phyloP scores from a whole-genome alignment of 2,329 filamentous ascomycete genomes.

The Penicillium expansum region DNA sequence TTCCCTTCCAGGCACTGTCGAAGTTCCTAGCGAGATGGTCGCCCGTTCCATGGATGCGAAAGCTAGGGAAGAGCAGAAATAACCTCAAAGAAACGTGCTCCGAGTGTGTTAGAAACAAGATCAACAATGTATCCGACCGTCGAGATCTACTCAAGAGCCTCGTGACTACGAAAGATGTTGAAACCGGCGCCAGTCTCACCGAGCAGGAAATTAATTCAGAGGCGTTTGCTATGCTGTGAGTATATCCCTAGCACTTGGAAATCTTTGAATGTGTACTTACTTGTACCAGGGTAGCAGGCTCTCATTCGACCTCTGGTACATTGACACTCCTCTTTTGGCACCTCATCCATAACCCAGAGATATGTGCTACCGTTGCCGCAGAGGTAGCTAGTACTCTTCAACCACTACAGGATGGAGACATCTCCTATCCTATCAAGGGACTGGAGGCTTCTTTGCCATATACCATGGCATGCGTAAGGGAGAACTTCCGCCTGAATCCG shows the following conservation, averaged over 20 bases:
- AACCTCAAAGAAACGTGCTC: slow-evolving; percentile 3
- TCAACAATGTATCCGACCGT: not conserved
- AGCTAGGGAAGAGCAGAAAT: slow-evolving; percentile 2
- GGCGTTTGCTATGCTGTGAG: slow-evolving; percentile 9
- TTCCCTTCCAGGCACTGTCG: not conserved
- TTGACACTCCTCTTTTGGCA: slow-evolving; percentile 10
- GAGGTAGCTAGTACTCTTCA: not conserved
- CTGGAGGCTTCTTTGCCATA: slow-evolving; percentile 7
- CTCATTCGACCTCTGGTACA: slow-evolving; percentile 7
- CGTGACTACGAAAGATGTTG: not conserved
- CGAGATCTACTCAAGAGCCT: not conserved
- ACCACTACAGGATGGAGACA: not conserved
- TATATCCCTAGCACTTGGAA: not conserved
- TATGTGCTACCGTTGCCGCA: not conserved
- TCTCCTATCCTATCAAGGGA: slow-evolving; percentile 3
- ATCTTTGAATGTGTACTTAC: not conserved
- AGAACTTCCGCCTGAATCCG: slow-evolving; percentile 13
- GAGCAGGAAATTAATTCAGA: slow-evolving; percentile 12
- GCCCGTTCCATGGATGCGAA: slow-evolving; percentile 7
- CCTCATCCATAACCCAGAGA: slow-evolving; percentile 7
- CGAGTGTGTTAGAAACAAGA: slow-evolving; percentile 6
- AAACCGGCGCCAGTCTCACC: not conserved
- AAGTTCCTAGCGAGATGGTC: slow-evolving; percentile 1
- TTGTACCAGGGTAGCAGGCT: slow-evolving; percentile 3
- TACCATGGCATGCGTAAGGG: slow-evolving; percentile 13